These are phyloP conservation scores for Yarrowia yakushimensis DNA, from an alignment of 805 yeast species.

Conservation along the genomic window DNA sequence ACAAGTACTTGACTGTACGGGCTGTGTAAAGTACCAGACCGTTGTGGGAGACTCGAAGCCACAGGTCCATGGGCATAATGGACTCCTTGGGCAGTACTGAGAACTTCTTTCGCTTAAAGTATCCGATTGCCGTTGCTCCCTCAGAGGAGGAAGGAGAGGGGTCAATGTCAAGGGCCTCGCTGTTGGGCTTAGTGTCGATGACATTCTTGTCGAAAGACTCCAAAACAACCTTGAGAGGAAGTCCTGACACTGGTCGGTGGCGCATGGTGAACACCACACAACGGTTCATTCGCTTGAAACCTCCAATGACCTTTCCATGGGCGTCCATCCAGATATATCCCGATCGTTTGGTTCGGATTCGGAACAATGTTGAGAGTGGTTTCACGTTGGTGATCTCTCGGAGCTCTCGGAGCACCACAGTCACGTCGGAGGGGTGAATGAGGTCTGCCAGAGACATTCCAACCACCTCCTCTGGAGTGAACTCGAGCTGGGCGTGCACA, in stretches of 20 bases:
- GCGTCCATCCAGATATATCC: constrained; percentile 23
- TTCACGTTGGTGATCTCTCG: background rate
- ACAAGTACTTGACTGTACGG: background rate
- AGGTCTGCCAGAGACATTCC: background rate
- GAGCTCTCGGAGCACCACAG: constrained; percentile 8
- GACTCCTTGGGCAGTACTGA: constrained; percentile 18
- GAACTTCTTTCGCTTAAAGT: constrained; percentile 17
- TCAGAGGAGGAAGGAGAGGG: constrained; percentile 15
- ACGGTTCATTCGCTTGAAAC: constrained; percentile 16
- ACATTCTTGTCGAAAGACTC: constrained; percentile 8
- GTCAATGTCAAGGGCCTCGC: background rate
- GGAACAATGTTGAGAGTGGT: background rate
- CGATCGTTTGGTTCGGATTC: constrained; percentile 1
- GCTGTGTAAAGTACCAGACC: constrained; percentile 10
- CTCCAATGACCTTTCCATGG: background rate
- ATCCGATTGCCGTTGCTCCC: constrained; percentile 4
- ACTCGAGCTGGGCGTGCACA: background rate
- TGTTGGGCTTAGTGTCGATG: constrained; percentile 17
- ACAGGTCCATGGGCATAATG: constrained; percentile 12
- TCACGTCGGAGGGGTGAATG: constrained; percentile 17
- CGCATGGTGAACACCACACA: constrained; percentile 10
- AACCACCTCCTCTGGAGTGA: constrained; percentile 13
- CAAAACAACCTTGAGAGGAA: constrained; percentile 1
- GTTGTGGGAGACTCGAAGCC: constrained; percentile 24
- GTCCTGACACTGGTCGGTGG: background rate